Evolutionary conservation across 257 asterid species (phyloP), one percentile per base, ranked within the genome.

Genomic region (Lantana camara): DNA sequence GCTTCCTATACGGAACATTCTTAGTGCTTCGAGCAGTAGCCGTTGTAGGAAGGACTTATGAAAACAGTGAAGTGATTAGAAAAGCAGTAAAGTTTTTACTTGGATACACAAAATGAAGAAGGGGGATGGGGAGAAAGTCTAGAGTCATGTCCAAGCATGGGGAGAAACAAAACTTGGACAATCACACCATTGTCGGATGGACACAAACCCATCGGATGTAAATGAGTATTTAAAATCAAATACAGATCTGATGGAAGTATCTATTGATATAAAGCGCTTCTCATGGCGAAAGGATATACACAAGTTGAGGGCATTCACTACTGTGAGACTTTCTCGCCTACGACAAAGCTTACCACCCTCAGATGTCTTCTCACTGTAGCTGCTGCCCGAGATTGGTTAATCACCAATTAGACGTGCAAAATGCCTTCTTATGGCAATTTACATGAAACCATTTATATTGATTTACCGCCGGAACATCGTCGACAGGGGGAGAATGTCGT

Each of bases 41-140:
- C 12, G 79, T 88, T 0, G 82, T 73, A 0, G 96, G 97, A 4
- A 83, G 77, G 70, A 81, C 90, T 0, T 90, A 76, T 3, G 70
- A 79, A 6, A 87, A 87, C 44, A 66, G 83, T 45, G 77, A 78
- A 75, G 70, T 82, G 1, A 72, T 87, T 37, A 41, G 92, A 0
- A 85, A 83, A 37, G 97, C 78, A 0, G 83, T 75, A 1, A 9
- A 81, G 7, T 90, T 90, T 65, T 85, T 65, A n/a, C 64, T 47
- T 90, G 38, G 63, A 83, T 5, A 67, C 66, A 20, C 97, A 90
- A 48, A 84, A 87, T n/a, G 79, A 90, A 67, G 90, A 87, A 64
- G 97, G 96, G 24, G 96, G 96, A 37, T 90, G 96, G 97, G 97
- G 96, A 55, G 97, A 90, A 69, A 72, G 82, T 75, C 85, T 72